Evolutionary conservation across 164 flowering plant species (phyloP), one percentile per base, ranked within the genome.

Genomic region (Protea cynaroides): DNA sequence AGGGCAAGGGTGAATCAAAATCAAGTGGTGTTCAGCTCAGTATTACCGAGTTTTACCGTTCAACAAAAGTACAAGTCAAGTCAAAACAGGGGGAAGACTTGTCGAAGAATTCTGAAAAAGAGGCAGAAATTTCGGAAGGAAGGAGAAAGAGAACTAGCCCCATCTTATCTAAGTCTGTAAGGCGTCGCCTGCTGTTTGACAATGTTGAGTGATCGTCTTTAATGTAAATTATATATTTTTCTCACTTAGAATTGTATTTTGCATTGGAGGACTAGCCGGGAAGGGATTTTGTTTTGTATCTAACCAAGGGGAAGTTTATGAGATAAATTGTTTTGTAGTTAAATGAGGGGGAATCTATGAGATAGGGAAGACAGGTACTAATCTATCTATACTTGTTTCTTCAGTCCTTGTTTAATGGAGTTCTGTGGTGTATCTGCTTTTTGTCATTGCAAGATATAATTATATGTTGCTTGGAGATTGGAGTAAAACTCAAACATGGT

Each of bases 1-100:
- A 50, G 14, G 66, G 58, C 56, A 72, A 65, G n/a, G 56, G 70
- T 5, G 80, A 66, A 47, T 61, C 80, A 61, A 69, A 75, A 36
- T 57, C 88, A 69, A 72, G 62, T 60, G 69, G 80, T 22, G 71
- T 71, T 57, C 97, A 89, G 71, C 77, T 74, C 4, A 87, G 80
- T 65, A 89, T 93, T 15, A 89, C 83, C 11, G 86, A 86, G 29
- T 93, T 84, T 61, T 92, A 74, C 73, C 83, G 85, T 21, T 78
- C 91, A 25, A 66, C 81, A 13, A 89, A 89, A 72, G 69, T 38
- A 54, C 52, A 51, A 10, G 29, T 37, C 52, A 75, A 75, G 49
- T 65, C 47, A 62, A 84, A 83, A 65, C 61, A 65, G 9, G 82
- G 52, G 51, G 82, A 79, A 59, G 75, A 72, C 24, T 24, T 59